Evolutionary conservation across 192 early-diverging fungal species (phyloP).

Genomic region (Coemansia sp.): DNA sequence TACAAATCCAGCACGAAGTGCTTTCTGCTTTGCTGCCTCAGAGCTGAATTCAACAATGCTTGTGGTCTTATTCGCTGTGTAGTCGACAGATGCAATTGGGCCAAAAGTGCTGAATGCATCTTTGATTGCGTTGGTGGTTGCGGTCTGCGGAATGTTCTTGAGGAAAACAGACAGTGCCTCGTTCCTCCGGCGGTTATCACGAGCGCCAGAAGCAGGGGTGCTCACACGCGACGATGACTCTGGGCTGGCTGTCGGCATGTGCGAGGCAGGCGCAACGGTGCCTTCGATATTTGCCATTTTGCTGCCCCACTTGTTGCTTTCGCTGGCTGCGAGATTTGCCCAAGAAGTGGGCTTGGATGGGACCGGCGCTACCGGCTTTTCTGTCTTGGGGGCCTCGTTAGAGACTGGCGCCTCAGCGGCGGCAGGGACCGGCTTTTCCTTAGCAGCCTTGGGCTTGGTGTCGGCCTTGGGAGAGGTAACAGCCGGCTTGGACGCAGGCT

Average conservation of each 20-base stretch:
- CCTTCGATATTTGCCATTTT: conserved; percentile 57
- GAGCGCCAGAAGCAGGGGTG: conserved; percentile 45
- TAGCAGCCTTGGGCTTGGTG: conserved; percentile 39
- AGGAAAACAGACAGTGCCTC: conserved; percentile 66
- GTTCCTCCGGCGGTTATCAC: conserved; percentile 32
- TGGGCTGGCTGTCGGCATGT: conserved; percentile 21
- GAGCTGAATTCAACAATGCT: conserved; percentile 74
- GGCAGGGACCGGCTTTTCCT: conserved; percentile 44
- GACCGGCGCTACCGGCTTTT: conserved; percentile 24
- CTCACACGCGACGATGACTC: conserved; percentile 32
- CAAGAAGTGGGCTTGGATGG: conserved; percentile 71
- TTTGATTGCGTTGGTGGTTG: conserved; percentile 55
- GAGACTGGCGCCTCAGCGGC: conserved; percentile 1
- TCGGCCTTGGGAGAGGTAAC: conserved; percentile 20
- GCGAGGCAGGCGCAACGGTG: conserved; percentile 51
- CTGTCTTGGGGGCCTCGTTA: conserved; percentile 18
- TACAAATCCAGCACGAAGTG: conserved; percentile 51
- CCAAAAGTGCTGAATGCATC: conserved; percentile 63
- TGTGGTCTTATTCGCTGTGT: conserved; percentile 54
- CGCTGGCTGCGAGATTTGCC: conserved; percentile 70
- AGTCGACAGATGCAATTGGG: conserved; percentile 61
- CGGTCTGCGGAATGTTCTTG: conserved; percentile 58
- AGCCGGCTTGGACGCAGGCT: conserved; percentile 22
- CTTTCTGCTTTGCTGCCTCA: conserved; percentile 58
- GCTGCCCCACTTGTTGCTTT: conserved; percentile 59